Conservation (phyloP, 306 rosid genomes). For the Vigna angularis region DNA sequence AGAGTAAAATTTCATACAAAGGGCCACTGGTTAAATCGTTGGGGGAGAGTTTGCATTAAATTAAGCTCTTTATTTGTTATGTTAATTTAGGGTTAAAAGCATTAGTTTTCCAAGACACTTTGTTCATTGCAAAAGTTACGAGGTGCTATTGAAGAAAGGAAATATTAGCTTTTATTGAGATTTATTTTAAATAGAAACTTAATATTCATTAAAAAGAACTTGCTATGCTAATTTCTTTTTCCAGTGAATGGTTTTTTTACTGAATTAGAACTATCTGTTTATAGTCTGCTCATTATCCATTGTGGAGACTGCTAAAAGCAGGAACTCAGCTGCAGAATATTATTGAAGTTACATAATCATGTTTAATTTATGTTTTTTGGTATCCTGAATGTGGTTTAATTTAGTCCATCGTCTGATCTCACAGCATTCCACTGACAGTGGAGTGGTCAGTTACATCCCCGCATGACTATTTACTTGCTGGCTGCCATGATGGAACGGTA, state of each 20-base stretch:
- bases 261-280: no score
- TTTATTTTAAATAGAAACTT: background rate
- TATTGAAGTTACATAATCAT: conserved; percentile 20
- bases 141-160: background rate
- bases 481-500: conserved; percentile 99
- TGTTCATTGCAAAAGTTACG: conserved; percentile 12
- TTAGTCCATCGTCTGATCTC: no score
- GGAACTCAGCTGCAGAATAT: conserved; percentile 24
- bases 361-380: background rate
- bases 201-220: background rate
- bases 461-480: conserved; percentile 80
- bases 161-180: conserved; percentile 26
- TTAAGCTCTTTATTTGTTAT: background rate
- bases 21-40: background rate
- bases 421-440: no score
- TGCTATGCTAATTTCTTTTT: no score
- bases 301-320: background rate
- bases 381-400: no score
- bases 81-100: conserved; percentile 3
- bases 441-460: conserved; percentile 46
- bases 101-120: conserved; percentile 1
- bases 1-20: conserved; percentile 1
- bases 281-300: background rate
- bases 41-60: background rate
- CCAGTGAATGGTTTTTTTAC: no score